Conservation (phyloP, 139 green algal genomes). For the Haematococcus lacustris region DNA sequence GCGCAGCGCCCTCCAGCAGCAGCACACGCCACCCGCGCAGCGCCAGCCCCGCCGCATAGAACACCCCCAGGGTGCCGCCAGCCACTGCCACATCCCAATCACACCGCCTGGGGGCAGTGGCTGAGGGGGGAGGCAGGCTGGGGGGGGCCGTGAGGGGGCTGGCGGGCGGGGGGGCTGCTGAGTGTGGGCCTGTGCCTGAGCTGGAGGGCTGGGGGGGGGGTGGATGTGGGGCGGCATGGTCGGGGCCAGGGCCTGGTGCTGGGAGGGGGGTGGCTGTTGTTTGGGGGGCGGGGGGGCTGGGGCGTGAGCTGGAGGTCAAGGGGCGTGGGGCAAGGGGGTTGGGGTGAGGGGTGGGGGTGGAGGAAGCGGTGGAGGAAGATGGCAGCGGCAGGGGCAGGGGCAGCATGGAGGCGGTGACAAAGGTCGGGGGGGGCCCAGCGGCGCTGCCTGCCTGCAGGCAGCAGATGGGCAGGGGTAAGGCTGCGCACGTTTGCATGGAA, state of each 20-base stretch:
- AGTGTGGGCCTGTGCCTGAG: too few relatives aligned
- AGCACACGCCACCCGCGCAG: conserved; percentile 62
- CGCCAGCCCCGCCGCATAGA: conserved; percentile 73
- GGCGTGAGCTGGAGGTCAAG: too few relatives aligned
- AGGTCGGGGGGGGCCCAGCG: not conserved
- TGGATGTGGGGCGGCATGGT: too few relatives aligned
- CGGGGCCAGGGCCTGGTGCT: not conserved
- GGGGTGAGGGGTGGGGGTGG: not conserved
- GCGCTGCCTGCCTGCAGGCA: conserved; percentile 10
- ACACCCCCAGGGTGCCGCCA: conserved; percentile 71
- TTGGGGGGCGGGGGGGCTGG: too few relatives aligned
- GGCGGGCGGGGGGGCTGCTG: too few relatives aligned
- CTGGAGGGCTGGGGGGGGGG: too few relatives aligned
- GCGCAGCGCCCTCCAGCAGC: conserved; percentile 78
- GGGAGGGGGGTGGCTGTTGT: not conserved
- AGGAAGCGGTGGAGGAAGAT: not conserved
- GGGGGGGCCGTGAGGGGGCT: too few relatives aligned
- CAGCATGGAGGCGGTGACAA: not conserved
- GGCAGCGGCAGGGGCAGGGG: not conserved
- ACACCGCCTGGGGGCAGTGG: too few relatives aligned
- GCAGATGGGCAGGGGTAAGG: too few relatives aligned
- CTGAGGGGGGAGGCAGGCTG: too few relatives aligned
- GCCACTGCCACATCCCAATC: conserved; percentile 84
- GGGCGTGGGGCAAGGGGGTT: too few relatives aligned
- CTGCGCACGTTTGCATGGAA: too few relatives aligned